phyloP scores from a whole-genome alignment of 2,329 filamentous ascomycete genomes.

The Monilinia vaccinii-corymbosi region DNA sequence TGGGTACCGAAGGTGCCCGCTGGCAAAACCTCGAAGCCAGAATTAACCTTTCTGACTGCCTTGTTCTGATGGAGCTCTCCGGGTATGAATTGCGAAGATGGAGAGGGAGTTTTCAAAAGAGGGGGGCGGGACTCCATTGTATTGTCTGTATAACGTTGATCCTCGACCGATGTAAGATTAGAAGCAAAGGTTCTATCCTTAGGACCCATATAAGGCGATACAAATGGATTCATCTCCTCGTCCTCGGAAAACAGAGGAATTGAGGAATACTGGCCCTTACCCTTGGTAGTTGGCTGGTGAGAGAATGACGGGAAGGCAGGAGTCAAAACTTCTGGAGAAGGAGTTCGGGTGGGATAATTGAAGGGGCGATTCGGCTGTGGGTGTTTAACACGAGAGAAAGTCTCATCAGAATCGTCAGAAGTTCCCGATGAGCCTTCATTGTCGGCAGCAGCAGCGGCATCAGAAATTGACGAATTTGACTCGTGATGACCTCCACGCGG shows the following conservation, averaged over 20 bases:
- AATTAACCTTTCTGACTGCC: conserved; percentile 31
- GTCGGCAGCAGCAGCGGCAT: conserved; percentile 21
- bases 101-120: conserved; percentile 5
- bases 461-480: conserved; percentile 17
- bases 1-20: conserved; percentile 31
- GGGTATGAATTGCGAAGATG: conserved; percentile 30
- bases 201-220: conserved; percentile 11
- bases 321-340: conserved; percentile 2
- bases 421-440: conserved; percentile 26
- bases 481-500: conserved; percentile 15
- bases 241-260: conserved; percentile 14
- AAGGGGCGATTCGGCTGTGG: conserved; percentile 1
- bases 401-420: conserved; percentile 26
- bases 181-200: conserved; percentile 1
- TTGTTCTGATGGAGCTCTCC: conserved; percentile 32
- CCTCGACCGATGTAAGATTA: not conserved
- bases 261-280: conserved; percentile 19
- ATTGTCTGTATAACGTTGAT: not conserved
- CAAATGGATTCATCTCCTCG: conserved; percentile 19
- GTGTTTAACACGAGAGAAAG: conserved; percentile 18
- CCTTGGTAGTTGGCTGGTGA: not conserved
- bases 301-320: not conserved
- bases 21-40: conserved; percentile 33
- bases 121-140: conserved; percentile 10
- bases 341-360: conserved; percentile 9